Evolutionary conservation across 2,329 filamentous ascomycete genomes (phyloP).

Genomic region (Scedosporium minutisporum): DNA sequence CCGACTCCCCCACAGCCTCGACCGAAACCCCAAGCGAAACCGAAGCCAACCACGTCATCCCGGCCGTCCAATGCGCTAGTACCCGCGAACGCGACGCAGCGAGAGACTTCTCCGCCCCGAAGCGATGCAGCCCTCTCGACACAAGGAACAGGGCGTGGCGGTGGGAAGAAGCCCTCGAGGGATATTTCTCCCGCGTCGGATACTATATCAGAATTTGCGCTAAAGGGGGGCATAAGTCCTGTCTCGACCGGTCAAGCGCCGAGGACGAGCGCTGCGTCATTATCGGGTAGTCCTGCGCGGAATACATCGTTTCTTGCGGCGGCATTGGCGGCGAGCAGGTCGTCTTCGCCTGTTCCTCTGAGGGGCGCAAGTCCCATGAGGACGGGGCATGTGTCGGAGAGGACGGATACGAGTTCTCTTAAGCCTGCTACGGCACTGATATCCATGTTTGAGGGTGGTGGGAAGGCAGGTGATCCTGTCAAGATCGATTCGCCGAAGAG

Average conservation of each 20-base stretch:
- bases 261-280: not conserved
- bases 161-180: not conserved
- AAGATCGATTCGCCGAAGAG: constrained; percentile 20
- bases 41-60: not conserved
- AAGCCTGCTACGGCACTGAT: constrained; percentile 56
- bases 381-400: not conserved
- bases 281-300: not conserved
- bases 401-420: constrained; percentile 47
- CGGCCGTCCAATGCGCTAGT: not conserved
- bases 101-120: not conserved
- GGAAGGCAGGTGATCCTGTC: constrained; percentile 18
- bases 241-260: not conserved
- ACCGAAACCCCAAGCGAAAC: not conserved
- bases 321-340: not conserved
- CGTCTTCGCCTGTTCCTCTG: constrained; percentile 12
- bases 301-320: not conserved
- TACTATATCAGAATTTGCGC: not conserved
- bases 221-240: not conserved
- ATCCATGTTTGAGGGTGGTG: constrained; percentile 52
- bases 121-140: not conserved
- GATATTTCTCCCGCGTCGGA: not conserved
- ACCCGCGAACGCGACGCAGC: not conserved
- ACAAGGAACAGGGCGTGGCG: not conserved
- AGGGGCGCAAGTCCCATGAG: constrained; percentile 3
- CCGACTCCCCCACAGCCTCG: not conserved